These are phyloP conservation scores for Vitrella brassicaformis DNA, from an alignment of 73 alveolate genomes.

Conservation along the genomic window DNA sequence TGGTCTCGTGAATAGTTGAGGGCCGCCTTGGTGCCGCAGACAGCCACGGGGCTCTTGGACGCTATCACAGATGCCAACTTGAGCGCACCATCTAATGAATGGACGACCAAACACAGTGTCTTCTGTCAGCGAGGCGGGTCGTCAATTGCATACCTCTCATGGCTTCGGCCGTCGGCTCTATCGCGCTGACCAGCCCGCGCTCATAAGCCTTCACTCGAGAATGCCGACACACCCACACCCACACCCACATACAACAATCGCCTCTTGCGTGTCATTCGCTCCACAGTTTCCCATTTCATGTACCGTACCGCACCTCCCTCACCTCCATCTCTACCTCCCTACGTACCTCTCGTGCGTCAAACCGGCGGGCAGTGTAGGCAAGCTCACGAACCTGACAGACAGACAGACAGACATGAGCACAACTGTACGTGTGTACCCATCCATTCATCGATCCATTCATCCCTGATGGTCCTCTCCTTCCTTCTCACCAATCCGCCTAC, in stretches of 20 bases:
- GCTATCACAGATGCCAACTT: constrained; percentile 37
- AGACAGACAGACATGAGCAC: too few relatives aligned
- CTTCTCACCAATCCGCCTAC: not conserved
- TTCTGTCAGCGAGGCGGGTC: not conserved
- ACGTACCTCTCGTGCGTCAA: constrained; percentile 40
- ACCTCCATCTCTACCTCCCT: too few relatives aligned
- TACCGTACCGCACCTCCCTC: not conserved
- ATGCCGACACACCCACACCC: constrained; percentile 20
- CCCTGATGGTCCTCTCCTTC: too few relatives aligned
- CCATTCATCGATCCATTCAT: not conserved
- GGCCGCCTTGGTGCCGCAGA: constrained; percentile 10
- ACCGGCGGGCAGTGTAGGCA: constrained; percentile 44
- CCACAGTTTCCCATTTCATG: not conserved
- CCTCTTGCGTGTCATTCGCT: not conserved
- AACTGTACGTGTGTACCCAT: too few relatives aligned
- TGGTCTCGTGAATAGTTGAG: too few relatives aligned
- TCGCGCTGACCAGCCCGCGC: not conserved
- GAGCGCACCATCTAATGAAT: constrained; percentile 32
- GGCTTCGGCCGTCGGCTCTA: not conserved
- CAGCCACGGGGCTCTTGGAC: constrained; percentile 40
- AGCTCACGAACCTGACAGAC: constrained; percentile 38
- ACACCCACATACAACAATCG: constrained; percentile 2
- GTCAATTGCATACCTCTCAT: not conserved
- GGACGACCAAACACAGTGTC: not conserved
- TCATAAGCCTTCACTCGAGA: not conserved